Base-by-base conservation (phyloP, 169 alveolate genomes). In the Plasmodium berghei region DNA sequence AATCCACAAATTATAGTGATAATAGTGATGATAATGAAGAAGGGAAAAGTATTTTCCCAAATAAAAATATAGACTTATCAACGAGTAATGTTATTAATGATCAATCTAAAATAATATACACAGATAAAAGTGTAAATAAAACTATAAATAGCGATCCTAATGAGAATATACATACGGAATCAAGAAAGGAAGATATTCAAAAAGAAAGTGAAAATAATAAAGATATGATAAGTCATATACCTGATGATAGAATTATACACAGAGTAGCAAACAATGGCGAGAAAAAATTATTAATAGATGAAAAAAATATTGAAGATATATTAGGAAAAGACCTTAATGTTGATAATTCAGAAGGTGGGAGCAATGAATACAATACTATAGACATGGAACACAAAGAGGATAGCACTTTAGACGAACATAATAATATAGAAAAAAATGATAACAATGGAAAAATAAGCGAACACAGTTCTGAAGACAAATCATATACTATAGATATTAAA, bases 321-420 rank as follows among this genome's bases (percentile, higher is more conserved):
- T 34, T 34, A 34, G 42, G 14, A 14, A 59, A 8, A 18, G 52
- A 73, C 26, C 8, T 49, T 18, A 16, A 14, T 34, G 26, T n/a
- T 73, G 49, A 58, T 28, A 62, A 26, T 10, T 34, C 34, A 56
- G 42, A 34, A 26, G 49, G 20, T 8, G 34, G 14, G 1, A 48
- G 10, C 45, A 49, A 40, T 5, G 49, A 45, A 34, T 34, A 34
- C 8, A 34, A 34, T 34, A 1, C 8, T 8, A 34, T 34, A 34
- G 1, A 34, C 42, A 34, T 45, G 48, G 66, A 70, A 24, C 12
- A 72, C 26, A 45, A 72, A 54, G 67, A 0, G 52, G 70, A 52
- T 55, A 22, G 12, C 46, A 72, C 1, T n/a, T 52, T 54, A 72
- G 86, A 72, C 49, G 46, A 40, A 72, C 52, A 72, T 54, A 46